phyloP scores from a whole-genome alignment of 768 basidiomycete genomes.

The Suillus americanus region DNA sequence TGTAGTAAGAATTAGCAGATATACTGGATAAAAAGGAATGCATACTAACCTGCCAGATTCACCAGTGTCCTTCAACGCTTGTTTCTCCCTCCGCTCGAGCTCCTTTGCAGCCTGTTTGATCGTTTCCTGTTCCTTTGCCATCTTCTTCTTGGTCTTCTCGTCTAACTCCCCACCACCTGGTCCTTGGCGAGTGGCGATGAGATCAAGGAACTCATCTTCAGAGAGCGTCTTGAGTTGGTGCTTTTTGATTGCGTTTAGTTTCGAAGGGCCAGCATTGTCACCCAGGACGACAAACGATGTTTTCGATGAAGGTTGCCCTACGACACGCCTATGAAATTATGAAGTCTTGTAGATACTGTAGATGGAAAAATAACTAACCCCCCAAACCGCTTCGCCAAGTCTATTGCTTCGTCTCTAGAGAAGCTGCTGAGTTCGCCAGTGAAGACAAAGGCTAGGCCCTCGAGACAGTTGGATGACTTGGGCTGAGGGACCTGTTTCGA shows the following conservation, averaged over 20 bases:
- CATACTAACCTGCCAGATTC: conserved; percentile 20
- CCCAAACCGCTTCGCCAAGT: conserved; percentile 90
- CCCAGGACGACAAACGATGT: conserved; percentile 91
- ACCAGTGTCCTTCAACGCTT: conserved; percentile 37
- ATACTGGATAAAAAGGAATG: background rate
- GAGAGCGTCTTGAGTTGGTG: conserved; percentile 70
- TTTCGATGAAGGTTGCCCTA: conserved; percentile 82
- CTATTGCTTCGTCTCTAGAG: conserved; percentile 82
- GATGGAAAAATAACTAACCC: conserved; percentile 55
- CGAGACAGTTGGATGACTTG: conserved; percentile 80
- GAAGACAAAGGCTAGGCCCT: conserved; percentile 90
- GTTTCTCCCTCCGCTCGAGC: conserved; percentile 73
- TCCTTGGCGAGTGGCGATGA: conserved; percentile 75
- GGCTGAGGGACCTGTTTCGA: conserved; percentile 62
- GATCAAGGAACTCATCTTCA: conserved; percentile 84
- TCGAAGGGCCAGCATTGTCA: conserved; percentile 82
- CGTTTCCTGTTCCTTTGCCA: conserved; percentile 76
- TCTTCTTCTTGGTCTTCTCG: conserved; percentile 78
- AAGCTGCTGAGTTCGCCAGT: conserved; percentile 90
- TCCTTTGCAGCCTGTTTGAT: conserved; percentile 73
- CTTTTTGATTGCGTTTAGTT: conserved; percentile 85
- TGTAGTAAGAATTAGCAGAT: conserved; percentile 5
- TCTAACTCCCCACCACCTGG: conserved; percentile 49
- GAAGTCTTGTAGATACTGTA: background rate
- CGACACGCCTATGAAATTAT: conserved; percentile 67